Conservation (phyloP, 2,329 filamentous ascomycete species). For the Apiospora phragmitis region DNA sequence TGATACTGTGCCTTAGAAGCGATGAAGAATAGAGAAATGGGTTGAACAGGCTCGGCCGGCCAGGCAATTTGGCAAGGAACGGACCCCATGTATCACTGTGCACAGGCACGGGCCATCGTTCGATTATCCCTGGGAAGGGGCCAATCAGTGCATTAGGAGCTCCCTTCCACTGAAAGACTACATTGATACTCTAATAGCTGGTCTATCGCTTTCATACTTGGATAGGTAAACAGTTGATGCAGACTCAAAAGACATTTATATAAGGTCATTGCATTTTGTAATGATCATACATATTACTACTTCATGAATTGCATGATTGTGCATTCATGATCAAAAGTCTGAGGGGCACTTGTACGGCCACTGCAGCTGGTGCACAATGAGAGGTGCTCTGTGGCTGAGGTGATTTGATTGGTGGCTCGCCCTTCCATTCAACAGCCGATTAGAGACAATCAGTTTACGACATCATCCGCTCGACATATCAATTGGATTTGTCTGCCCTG, state of each 20-base stretch:
- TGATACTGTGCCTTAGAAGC: constrained; percentile 15
- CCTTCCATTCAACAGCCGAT: neutral
- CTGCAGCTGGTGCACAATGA: neutral
- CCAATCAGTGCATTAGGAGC: neutral
- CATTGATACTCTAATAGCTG: no score
- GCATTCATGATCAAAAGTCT: neutral
- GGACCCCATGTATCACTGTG: constrained; percentile 1
- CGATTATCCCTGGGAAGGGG: neutral
- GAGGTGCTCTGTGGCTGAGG: neutral
- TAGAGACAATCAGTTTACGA: neutral
- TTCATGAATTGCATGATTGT: no score
- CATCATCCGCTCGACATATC: neutral
- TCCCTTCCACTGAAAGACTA: neutral
- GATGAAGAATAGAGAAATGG: constrained; percentile 6
- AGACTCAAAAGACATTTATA: no score
- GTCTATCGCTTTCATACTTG: no score
- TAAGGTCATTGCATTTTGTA: no score
- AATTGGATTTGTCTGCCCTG: neutral
- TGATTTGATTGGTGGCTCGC: neutral
- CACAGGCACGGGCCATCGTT: constrained; percentile 4
- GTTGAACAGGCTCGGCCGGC: constrained; percentile 1
- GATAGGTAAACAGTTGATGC: no score
- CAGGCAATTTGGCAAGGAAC: neutral
- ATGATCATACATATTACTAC: no score
- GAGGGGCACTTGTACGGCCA: no score